A percentile compares a stretch with the other conserved stretches of the same genome.
Conservation (phyloP, 2,329 filamentous ascomycete species). For the Xylariaceae sp. region DNA sequence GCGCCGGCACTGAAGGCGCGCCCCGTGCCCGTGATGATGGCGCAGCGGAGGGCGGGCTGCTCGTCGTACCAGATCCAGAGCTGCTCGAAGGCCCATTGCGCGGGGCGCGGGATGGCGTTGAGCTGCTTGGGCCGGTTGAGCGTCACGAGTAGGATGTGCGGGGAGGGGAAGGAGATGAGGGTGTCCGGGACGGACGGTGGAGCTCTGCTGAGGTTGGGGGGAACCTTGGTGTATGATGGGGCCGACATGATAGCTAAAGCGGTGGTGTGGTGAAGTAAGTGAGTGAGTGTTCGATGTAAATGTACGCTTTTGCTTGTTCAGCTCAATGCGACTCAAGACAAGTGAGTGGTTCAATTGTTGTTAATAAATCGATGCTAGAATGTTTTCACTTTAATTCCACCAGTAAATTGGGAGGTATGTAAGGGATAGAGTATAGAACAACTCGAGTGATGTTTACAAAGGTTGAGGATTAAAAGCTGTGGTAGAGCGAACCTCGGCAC, state of each 20-base stretch:
- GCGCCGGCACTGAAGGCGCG: constrained; percentile 66
- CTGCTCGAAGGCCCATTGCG: constrained; percentile 45
- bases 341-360: too few species aligned
- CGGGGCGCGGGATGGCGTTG: constrained; percentile 51
- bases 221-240: constrained; percentile 16
- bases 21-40: constrained; percentile 59
- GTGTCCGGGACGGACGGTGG: constrained; percentile 41
- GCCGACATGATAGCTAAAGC: constrained; percentile 19
- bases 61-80: constrained; percentile 59
- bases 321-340: too few species aligned
- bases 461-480: too few species aligned
- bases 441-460: too few species aligned
- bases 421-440: too few species aligned
- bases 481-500: too few species aligned
- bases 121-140: constrained; percentile 56
- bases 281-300: too few species aligned
- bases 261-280: too few species aligned
- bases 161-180: constrained; percentile 47
- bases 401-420: too few species aligned
- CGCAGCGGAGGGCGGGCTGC: constrained; percentile 58
- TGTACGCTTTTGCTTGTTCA: too few species aligned
- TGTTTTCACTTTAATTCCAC: too few species aligned
- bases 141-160: constrained; percentile 55
- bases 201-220: constrained; percentile 29
- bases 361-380: too few species aligned